These are phyloP conservation scores for Gillenia trifoliata DNA, from an alignment of 306 rosid species.

Conservation along the genomic window DNA sequence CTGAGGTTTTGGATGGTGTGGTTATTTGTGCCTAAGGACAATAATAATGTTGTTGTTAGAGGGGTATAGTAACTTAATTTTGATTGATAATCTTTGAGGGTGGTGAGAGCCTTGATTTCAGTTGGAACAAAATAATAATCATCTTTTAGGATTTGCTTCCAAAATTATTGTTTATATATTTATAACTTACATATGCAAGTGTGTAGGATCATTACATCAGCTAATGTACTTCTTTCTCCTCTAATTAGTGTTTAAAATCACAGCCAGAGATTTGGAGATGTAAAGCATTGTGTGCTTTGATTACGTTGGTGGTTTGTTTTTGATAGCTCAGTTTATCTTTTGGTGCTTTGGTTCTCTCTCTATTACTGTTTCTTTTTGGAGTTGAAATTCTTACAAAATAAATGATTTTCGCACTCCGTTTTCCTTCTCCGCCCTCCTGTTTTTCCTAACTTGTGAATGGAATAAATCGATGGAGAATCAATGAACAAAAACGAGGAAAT, in stretches of 20 bases:
- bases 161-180: conserved; percentile 4
- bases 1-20: conserved; percentile 32
- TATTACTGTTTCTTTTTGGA: background rate
- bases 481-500: no score
- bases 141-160: conserved; percentile 15
- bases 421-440: no score
- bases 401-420: no score
- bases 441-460: no score
- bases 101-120: conserved; percentile 30
- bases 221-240: conserved; percentile 10
- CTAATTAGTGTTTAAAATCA: conserved; percentile 14
- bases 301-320: conserved; percentile 14
- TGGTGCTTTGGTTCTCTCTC: conserved; percentile 18
- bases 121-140: conserved; percentile 29
- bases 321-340: conserved; percentile 9
- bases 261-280: conserved; percentile 10
- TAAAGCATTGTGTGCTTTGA: conserved; percentile 10
- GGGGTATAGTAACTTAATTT: conserved; percentile 6
- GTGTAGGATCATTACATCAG: background rate
- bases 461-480: no score
- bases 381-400: no score
- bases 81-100: conserved; percentile 24
- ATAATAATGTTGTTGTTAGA: background rate
- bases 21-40: conserved; percentile 3
- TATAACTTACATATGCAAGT: background rate